phyloP scores from a whole-genome alignment of 495 filamentous ascomycete genomes.

The Tuber aestivum region DNA sequence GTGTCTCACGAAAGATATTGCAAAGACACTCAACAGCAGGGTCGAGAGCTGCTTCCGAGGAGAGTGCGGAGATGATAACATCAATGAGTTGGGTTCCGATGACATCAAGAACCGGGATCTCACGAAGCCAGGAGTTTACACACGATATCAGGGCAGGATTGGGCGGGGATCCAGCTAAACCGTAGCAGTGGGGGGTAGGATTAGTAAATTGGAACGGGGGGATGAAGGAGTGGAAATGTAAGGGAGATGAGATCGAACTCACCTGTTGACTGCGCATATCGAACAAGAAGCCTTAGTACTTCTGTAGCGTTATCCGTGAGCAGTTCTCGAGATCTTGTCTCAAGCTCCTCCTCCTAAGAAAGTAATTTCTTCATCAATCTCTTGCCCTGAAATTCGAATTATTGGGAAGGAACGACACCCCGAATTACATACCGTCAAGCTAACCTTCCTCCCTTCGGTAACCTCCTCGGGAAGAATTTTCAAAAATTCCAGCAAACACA shows the following conservation, averaged over 20 bases:
- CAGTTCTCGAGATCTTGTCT: slow-evolving; percentile 71
- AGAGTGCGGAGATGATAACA: slow-evolving; percentile 68
- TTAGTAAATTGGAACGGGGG: slow-evolving; percentile 10
- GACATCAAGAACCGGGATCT: slow-evolving; percentile 76
- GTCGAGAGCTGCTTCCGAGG: slow-evolving; percentile 70
- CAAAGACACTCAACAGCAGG: slow-evolving; percentile 90
- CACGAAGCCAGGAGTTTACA: slow-evolving; percentile 91
- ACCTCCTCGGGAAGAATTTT: slow-evolving; percentile 97
- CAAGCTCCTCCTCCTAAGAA: slow-evolving; percentile 94
- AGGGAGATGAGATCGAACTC: slow-evolving; percentile 43
- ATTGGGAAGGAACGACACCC: background rate
- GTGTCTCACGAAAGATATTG: slow-evolving; percentile 83
- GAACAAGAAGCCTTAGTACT: slow-evolving; percentile 75
- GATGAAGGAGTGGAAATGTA: background rate
- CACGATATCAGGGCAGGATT: slow-evolving; percentile 91
- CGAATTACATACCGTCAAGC: slow-evolving; percentile 75
- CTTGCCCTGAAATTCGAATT: background rate
- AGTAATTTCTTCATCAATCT: slow-evolving; percentile 19
- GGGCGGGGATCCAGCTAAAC: slow-evolving; percentile 48
- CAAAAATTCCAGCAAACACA: slow-evolving; percentile 89
- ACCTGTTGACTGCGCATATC: slow-evolving; percentile 88
- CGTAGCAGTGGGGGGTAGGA: background rate
- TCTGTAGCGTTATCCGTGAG: slow-evolving; percentile 81
- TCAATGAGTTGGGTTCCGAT: slow-evolving; percentile 80
- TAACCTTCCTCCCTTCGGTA: slow-evolving; percentile 97